Evolutionary conservation across 2,329 filamentous ascomycete genomes (phyloP), one percentile per base, ranked within the genome.

Genomic region (Berkeleyomyces rouxiae): DNA sequence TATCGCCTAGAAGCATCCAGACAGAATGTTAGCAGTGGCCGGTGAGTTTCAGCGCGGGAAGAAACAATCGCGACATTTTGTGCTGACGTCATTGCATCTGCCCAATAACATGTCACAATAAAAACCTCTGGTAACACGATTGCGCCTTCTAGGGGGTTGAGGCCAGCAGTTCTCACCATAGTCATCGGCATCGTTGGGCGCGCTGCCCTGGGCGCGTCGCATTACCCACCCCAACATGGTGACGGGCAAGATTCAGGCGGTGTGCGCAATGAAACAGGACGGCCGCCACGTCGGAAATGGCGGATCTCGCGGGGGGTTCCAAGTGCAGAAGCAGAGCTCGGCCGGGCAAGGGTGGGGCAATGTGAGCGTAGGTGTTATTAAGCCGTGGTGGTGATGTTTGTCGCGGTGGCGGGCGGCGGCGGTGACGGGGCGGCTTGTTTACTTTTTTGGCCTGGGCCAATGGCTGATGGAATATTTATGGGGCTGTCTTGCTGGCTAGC

Each of bases 211-310:
- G 47, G 74, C 72, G 69, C 73, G 76, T 69, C 76, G 79, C 67
- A 83, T 71, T 73, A 82, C 80, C 81, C 81, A 84, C 66, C 80
- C 80, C 65, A 84, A 75, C 81, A 84, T 83, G 31, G 58, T 33
- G 64, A 60, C 59, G 37, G 49, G 31, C 13, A 23, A 10, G 49
- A 6, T 36, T 51, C 47, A 6, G 16, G 23, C 47, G 16, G 31
- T 23, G 23, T 23, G 23, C 23, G 23, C 23, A 23, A 23, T 23
- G 23, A 23, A 23, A 23, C 23, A 23, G 23, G 23, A 23, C 23
- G 23, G 23, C 23, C 23, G 23, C 1, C 23, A 23, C 23, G 23
- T 23, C 23, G 23, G 1, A 23, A 23, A 23, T 23, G 23, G 23
- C 23, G 23, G 23, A 23, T 23, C 23, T 23, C 23, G 23, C 23